These are phyloP conservation scores for Ophiocordyceps robertsii DNA, from an alignment of 2,329 filamentous ascomycete species.

Conservation along the genomic window DNA sequence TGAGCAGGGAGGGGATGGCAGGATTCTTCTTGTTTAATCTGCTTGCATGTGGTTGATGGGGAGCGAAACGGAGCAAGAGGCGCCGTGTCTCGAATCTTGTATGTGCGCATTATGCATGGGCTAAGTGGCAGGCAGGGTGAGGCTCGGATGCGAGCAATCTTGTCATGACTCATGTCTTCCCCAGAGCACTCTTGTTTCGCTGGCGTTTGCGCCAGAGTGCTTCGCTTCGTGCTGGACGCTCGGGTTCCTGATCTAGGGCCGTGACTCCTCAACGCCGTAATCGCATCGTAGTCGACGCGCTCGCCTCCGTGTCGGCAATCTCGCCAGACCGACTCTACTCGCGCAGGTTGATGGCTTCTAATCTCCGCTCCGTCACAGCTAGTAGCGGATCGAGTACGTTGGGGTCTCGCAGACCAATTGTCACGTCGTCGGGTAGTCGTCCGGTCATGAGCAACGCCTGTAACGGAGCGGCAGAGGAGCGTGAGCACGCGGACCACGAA, in stretches of 20 bases:
- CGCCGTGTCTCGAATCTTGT: background rate
- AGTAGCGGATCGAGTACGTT: constrained; percentile 60
- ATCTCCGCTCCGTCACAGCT: constrained; percentile 52
- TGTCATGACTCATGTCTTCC: background rate
- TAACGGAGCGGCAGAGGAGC: background rate
- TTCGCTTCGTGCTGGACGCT: background rate
- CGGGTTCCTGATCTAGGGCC: background rate
- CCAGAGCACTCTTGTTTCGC: background rate
- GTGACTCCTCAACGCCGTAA: constrained; percentile 2
- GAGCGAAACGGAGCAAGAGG: constrained; percentile 1
- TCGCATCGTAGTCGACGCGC: background rate
- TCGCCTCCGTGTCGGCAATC: background rate
- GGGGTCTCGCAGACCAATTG: constrained; percentile 64
- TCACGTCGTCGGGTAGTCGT: constrained; percentile 54
- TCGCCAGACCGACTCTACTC: background rate
- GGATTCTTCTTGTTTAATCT: background rate
- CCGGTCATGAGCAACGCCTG: constrained; percentile 37
- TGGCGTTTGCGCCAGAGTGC: background rate
- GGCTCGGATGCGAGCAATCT: background rate
- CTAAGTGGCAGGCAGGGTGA: background rate
- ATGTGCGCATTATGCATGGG: background rate
- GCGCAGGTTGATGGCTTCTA: constrained; percentile 33
- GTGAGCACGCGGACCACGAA: constrained; percentile 3
- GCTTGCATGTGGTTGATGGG: background rate
- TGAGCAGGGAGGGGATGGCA: constrained; percentile 12